These are phyloP conservation scores for Boletellus sp. DNA, from an alignment of 768 basidiomycete genomes.

Conservation along the genomic window DNA sequence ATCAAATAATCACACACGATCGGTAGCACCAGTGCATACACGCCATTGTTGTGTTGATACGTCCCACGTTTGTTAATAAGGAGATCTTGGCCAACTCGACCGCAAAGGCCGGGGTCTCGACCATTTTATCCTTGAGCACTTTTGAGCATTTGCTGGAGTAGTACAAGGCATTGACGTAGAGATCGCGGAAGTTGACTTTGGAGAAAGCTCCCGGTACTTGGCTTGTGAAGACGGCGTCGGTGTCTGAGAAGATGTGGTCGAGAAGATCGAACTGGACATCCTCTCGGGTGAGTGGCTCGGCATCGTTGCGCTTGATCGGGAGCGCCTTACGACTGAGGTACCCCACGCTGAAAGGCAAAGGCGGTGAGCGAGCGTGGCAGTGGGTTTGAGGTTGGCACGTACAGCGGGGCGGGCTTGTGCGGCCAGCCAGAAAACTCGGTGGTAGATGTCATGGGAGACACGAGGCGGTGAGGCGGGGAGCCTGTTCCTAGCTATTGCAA, in stretches of 20 bases:
- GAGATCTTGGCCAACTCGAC: constrained; percentile 80
- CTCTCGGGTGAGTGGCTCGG: constrained; percentile 75
- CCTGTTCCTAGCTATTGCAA: constrained; percentile 17
- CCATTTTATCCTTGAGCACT: constrained; percentile 84
- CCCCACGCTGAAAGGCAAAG: constrained; percentile 40
- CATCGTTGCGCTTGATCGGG: constrained; percentile 80
- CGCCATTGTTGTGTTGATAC: constrained; percentile 92
- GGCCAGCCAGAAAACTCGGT: constrained; percentile 41
- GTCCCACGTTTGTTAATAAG: constrained; percentile 82
- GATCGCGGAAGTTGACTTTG: constrained; percentile 72
- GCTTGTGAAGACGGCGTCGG: constrained; percentile 65
- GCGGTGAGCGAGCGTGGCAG: constrained; percentile 10
- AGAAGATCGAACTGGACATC: constrained; percentile 89
- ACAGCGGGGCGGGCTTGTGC: constrained; percentile 54
- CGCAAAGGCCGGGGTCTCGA: constrained; percentile 73
- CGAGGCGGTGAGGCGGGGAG: constrained; percentile 33
- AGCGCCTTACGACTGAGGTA: constrained; percentile 61
- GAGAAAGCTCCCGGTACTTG: constrained; percentile 46
- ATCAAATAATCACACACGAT: constrained; percentile 6
- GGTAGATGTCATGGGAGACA: constrained; percentile 46
- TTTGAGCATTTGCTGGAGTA: constrained; percentile 83
- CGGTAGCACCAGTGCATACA: constrained; percentile 44
- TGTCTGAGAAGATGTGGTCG: constrained; percentile 71
- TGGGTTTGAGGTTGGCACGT: constrained; percentile 23
- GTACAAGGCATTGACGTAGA: constrained; percentile 80